Evolutionary conservation across 176 grass and related monocot species (phyloP).

Genomic region (Cocos nucifera): DNA sequence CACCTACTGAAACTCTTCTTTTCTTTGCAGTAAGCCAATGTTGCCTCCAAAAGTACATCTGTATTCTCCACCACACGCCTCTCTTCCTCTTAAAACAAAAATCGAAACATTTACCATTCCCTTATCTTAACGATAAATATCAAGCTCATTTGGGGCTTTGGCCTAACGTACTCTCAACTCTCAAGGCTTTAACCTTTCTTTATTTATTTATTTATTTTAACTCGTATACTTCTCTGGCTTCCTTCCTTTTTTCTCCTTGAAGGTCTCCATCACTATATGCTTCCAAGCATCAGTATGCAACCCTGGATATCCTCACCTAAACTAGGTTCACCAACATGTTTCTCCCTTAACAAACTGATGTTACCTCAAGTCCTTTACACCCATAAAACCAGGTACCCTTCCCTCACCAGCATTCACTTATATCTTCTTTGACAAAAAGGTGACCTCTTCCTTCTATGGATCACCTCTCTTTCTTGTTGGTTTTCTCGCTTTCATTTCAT

Average conservation of each 20-base stretch:
- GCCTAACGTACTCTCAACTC: no score
- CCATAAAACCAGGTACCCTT: background rate
- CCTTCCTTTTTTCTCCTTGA: background rate
- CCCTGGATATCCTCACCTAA: background rate
- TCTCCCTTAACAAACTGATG: background rate
- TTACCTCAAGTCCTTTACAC: background rate
- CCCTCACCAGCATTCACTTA: background rate
- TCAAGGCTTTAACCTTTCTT: no score
- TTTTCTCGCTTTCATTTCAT: background rate
- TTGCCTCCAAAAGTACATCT: no score
- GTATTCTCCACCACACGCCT: no score
- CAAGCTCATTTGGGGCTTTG: no score
- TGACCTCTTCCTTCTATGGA: background rate
- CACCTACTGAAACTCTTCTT: no score
- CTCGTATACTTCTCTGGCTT: no score
- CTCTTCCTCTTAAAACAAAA: no score
- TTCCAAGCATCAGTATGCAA: background rate
- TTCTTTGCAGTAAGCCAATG: no score
- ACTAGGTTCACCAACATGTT: background rate
- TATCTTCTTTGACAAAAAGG: background rate
- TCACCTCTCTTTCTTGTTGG: background rate
- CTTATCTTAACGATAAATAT: no score
- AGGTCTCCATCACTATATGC: background rate
- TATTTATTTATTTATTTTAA: no score
- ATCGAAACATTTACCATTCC: no score